These are phyloP conservation scores for Rhodosporidiobolus odoratus DNA, from an alignment of 768 basidiomycete genomes.

Conservation along the genomic window DNA sequence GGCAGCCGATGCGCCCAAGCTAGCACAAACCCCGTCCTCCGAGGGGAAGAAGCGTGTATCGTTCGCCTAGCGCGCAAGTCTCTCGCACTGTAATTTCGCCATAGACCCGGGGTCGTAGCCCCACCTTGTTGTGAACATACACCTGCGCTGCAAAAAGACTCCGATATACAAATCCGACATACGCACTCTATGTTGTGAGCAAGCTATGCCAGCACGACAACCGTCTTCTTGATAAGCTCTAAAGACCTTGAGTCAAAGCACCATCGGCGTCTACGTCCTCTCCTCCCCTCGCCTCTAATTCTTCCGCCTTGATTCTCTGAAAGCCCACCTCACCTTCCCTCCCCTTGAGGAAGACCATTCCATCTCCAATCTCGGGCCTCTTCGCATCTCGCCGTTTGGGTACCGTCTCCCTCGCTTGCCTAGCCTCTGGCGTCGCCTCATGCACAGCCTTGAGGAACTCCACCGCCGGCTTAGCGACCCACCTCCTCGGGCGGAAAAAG, in stretches of 20 bases:
- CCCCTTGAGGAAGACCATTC: constrained; percentile 30
- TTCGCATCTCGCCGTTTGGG: neutral
- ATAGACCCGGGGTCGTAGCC: neutral
- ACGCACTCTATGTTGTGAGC: too few species aligned
- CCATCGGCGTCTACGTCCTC: constrained; percentile 20
- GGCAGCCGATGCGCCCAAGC: neutral
- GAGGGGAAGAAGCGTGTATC: constrained; percentile 25
- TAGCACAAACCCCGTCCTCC: neutral
- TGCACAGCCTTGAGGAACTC: constrained; percentile 64
- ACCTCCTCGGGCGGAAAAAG: constrained; percentile 48
- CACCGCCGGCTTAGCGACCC: constrained; percentile 66
- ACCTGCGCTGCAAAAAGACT: neutral
- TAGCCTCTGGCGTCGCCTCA: constrained; percentile 45
- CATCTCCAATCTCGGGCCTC: constrained; percentile 24
- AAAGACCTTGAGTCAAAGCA: constrained; percentile 22
- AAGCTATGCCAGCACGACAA: neutral
- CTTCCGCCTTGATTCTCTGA: constrained; percentile 10
- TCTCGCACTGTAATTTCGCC: neutral
- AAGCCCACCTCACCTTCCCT: constrained; percentile 22
- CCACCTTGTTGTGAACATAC: constrained; percentile 21
- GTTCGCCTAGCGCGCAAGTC: constrained; percentile 12
- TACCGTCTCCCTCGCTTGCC: constrained; percentile 10
- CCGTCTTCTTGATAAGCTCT: neutral
- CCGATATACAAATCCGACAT: neutral
- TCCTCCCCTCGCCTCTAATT: neutral